These are phyloP conservation scores for Periconia sp. DNA, from an alignment of 2,329 filamentous ascomycete genomes.

Conservation along the genomic window DNA sequence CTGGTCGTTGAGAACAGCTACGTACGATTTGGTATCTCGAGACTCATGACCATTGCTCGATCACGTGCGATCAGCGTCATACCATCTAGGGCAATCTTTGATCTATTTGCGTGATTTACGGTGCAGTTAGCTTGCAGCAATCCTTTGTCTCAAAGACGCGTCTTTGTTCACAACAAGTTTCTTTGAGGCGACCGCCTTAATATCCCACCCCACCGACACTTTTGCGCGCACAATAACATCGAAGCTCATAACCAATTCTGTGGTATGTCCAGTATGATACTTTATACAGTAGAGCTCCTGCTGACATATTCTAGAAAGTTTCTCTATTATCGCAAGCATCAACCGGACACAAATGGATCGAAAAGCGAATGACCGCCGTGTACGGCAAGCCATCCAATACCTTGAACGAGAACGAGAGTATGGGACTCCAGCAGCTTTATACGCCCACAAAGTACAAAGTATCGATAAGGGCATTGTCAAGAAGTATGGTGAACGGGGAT, in stretches of 20 bases:
- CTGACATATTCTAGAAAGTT: no score
- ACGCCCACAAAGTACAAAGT: slow-evolving; percentile 26
- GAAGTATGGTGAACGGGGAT: slow-evolving; percentile 17
- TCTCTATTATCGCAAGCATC: no score
- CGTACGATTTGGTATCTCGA: neutral
- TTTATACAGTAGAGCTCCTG: no score
- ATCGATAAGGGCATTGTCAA: slow-evolving; percentile 33
- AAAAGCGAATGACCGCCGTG: slow-evolving; percentile 25
- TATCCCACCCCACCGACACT: no score
- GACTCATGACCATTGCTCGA: neutral
- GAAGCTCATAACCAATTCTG: slow-evolving; percentile 1
- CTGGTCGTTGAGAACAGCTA: no score
- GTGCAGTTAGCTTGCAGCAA: slow-evolving; percentile 14
- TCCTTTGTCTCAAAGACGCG: slow-evolving; percentile 18
- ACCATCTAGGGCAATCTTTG: no score
- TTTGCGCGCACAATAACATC: neutral
- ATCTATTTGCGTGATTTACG: slow-evolving; percentile 22
- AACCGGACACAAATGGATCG: neutral
- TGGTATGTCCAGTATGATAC: no score
- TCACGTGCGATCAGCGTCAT: neutral
- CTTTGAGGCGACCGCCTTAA: no score
- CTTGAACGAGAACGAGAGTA: slow-evolving; percentile 25
- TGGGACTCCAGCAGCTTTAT: slow-evolving; percentile 24
- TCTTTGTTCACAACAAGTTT: no score
- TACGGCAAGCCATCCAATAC: slow-evolving; percentile 37